Evolutionary conservation across 164 flowering plant genomes (phyloP), one percentile per base, ranked within the genome.

Genomic region (Echeveria elegans): DNA sequence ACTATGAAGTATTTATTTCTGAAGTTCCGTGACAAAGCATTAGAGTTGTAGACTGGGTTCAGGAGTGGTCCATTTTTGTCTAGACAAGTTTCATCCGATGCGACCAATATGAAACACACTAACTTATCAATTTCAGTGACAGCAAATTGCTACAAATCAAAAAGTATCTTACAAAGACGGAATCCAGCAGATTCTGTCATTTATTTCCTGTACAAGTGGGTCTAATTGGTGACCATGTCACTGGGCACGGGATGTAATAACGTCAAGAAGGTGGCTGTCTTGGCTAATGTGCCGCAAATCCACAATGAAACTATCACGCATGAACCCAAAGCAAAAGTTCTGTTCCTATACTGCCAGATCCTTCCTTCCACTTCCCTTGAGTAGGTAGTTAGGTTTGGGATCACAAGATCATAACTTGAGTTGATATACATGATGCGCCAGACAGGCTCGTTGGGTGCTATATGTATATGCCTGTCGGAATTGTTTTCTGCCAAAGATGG

Each of bases 281-380:
- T 66, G 50, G 59, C 82, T 83, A 66, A 93, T 78, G 69, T 76
- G 86, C 79, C 78, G 85, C 77, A 90, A 69, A 77, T 90, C 97
- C 61, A 86, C 72, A 52, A 85, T 79, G 67, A 78, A 80, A 71
- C 82, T 75, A 69, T 89, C 82, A 30, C 87, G 74, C 28, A 90
- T 83, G 75, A 90, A 87, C n/a, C 97, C 97, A 82, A 87, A 90
- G 19, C 96, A 94, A 72, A 89, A 87, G 88, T 84, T 48, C 97
- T 96, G 80, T 84, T 72, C 15, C 50, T 48, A 69, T 93, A 93
- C 76, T 76, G 89, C 98, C 98, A 90, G 67, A 90, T 81, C 79
- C 97, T 84, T 40, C 97, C 97, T 71, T 88, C 95, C 18, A 70
- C 80, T 14, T 74, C 74, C 69, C 74, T 69, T 34, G 70, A 66